phyloP scores from a whole-genome alignment of 2,329 filamentous ascomycete genomes.

The Acephala macrosclerotiorum region DNA sequence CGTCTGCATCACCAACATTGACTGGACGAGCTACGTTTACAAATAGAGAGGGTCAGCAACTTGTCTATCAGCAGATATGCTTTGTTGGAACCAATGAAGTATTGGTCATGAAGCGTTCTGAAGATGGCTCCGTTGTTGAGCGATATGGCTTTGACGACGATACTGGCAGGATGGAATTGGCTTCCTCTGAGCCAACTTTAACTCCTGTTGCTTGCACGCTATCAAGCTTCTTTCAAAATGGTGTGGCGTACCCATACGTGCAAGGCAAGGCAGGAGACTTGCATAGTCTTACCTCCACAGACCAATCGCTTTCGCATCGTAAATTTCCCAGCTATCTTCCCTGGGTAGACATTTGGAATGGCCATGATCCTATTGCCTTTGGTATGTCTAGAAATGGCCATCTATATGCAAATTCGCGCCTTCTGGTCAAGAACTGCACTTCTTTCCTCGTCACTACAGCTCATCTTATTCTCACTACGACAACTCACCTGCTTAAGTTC shows the following conservation, averaged over 20 bases:
- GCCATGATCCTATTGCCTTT: constrained; percentile 41
- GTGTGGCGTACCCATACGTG: constrained; percentile 35
- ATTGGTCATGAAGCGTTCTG: constrained; percentile 32
- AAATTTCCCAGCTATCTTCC: constrained; percentile 43
- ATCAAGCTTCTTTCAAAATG: constrained; percentile 37
- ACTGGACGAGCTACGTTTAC: constrained; percentile 50
- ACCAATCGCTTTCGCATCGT: constrained; percentile 36
- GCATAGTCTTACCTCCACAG: constrained; percentile 39
- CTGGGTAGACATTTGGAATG: constrained; percentile 43
- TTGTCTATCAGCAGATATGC: constrained; percentile 39
- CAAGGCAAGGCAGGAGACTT: constrained; percentile 41
- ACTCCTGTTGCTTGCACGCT: constrained; percentile 33
- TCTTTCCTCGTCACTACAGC: constrained; percentile 84
- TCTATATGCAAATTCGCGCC: constrained; percentile 77
- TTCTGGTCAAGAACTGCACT: constrained; percentile 86
- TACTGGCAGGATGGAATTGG: constrained; percentile 38
- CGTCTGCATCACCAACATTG: constrained; percentile 53
- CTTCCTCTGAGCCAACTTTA: constrained; percentile 21
- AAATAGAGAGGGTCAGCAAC: constrained; percentile 32
- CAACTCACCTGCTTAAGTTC: constrained; percentile 92
- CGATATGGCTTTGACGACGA: constrained; percentile 40
- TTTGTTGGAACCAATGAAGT: constrained; percentile 37
- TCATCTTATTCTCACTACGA: constrained; percentile 92
- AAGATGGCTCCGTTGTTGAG: constrained; percentile 30
- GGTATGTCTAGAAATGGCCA: constrained; percentile 79